Evolutionary conservation across 345 rosid genomes (phyloP).

Genomic region (Gossypium thurberi): DNA sequence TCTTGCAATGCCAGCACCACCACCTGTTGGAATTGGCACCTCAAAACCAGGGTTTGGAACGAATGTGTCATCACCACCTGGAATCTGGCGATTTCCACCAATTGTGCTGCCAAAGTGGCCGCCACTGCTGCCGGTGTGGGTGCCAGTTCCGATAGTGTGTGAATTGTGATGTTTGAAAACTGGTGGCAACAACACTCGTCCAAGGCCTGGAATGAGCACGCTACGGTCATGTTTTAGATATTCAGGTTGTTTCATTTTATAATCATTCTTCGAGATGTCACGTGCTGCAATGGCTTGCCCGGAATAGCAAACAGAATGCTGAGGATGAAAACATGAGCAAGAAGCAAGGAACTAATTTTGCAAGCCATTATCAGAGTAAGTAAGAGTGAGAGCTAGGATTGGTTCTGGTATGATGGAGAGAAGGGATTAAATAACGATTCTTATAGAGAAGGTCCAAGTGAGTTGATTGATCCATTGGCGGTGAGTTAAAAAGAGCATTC

Average conservation of each 20-base stretch:
- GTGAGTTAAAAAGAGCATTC: slow-evolving; percentile 21
- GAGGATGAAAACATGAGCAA: slow-evolving; percentile 18
- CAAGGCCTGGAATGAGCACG: slow-evolving; percentile 59
- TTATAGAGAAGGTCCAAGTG: slow-evolving; percentile 16
- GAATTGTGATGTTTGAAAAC: slow-evolving; percentile 25
- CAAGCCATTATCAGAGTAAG: slow-evolving; percentile 27
- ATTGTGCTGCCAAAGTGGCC: slow-evolving; percentile 14
- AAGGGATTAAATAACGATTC: neutral
- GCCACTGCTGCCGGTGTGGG: neutral
- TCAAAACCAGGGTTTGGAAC: slow-evolving; percentile 62
- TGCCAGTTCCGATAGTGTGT: slow-evolving; percentile 16
- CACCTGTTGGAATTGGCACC: slow-evolving; percentile 38
- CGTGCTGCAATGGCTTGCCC: slow-evolving; percentile 43
- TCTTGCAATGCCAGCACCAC: slow-evolving; percentile 15
- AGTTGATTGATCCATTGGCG: slow-evolving; percentile 28
- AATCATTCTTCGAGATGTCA: slow-evolving; percentile 32
- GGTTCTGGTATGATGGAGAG: slow-evolving; percentile 9
- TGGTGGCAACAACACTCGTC: slow-evolving; percentile 51
- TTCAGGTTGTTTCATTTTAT: slow-evolving; percentile 51
- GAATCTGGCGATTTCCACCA: slow-evolving; percentile 14
- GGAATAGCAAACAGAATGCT: slow-evolving; percentile 26
- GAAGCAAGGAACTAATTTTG: slow-evolving; percentile 13
- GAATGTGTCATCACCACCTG: slow-evolving; percentile 57
- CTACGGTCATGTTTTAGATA: slow-evolving; percentile 31
- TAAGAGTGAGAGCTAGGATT: neutral